A percentile compares a stretch with the other conserved stretches of the same genome.
These are phyloP conservation scores for Rubroboletus pulcherrimus DNA, from an alignment of 768 basidiomycete genomes.

Conservation along the genomic window DNA sequence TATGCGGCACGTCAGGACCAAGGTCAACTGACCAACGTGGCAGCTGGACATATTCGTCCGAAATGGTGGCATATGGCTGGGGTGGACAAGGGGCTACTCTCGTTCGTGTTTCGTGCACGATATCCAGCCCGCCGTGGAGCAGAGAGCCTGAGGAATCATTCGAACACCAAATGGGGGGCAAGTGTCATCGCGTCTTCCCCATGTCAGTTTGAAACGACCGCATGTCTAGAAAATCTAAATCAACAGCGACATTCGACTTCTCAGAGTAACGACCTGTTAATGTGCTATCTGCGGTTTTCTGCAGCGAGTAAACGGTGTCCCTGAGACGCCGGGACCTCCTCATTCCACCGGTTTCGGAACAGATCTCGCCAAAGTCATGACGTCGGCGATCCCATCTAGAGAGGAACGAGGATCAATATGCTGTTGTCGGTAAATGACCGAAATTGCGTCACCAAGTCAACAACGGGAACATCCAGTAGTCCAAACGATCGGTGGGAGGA, in stretches of 20 bases:
- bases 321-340: neutral
- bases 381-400: conserved; percentile 17
- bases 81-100: conserved; percentile 5
- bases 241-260: neutral
- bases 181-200: conserved; percentile 2
- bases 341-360: conserved; percentile 6
- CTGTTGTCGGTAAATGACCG: conserved; percentile 17
- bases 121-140: conserved; percentile 20
- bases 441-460: conserved; percentile 23
- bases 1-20: conserved; percentile 5
- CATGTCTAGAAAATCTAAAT: conserved; percentile 6
- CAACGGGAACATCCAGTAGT: conserved; percentile 7
- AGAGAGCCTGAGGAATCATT: conserved; percentile 1
- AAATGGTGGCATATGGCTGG: conserved; percentile 4
- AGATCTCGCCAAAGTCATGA: conserved; percentile 13
- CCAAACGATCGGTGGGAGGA: conserved; percentile 20
- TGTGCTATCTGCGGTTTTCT: neutral
- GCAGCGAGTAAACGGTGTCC: neutral
- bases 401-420: conserved; percentile 8
- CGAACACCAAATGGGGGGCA: conserved; percentile 6
- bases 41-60: conserved; percentile 10
- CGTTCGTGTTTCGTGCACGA: conserved; percentile 21
- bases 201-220: conserved; percentile 16
- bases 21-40: conserved; percentile 15
- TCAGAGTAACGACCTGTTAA: neutral